Conservation (phyloP, 768 basidiomycete genomes). For the Pleurotus citrinopileatus region DNA sequence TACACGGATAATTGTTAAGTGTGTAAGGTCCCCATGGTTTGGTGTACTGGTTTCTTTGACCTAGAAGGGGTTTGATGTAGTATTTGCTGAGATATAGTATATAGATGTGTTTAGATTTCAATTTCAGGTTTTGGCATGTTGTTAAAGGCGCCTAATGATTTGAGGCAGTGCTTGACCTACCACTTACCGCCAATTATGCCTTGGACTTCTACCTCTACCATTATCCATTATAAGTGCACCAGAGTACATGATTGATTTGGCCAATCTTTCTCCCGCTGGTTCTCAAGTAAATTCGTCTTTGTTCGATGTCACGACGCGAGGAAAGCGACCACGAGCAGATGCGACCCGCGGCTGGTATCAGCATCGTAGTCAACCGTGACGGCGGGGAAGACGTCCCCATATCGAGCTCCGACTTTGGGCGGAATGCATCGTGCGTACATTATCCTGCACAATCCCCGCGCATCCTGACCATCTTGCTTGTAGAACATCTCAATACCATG, state of each 20-base stretch:
- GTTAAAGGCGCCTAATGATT: not conserved
- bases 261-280: not conserved
- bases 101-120: too few relatives aligned
- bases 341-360: not conserved
- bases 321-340: not conserved
- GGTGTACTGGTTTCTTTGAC: too few relatives aligned
- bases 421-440: not conserved
- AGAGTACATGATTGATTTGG: not conserved
- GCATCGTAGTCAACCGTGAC: slow-evolving; percentile 10
- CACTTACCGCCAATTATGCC: not conserved
- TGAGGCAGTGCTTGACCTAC: not conserved
- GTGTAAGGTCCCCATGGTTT: too few relatives aligned
- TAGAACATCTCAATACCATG: not conserved
- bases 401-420: not conserved
- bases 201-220: not conserved
- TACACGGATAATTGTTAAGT: not conserved
- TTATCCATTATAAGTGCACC: not conserved
- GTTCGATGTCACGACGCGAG: not conserved
- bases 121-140: too few relatives aligned
- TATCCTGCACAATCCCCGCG: not conserved
- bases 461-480: not conserved
- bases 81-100: too few relatives aligned
- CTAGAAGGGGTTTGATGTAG: too few relatives aligned
- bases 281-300: not conserved
- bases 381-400: slow-evolving; percentile 2